These are phyloP conservation scores for Scheffersomyces titani DNA, from an alignment of 1,139 yeast species.

Conservation along the genomic window DNA sequence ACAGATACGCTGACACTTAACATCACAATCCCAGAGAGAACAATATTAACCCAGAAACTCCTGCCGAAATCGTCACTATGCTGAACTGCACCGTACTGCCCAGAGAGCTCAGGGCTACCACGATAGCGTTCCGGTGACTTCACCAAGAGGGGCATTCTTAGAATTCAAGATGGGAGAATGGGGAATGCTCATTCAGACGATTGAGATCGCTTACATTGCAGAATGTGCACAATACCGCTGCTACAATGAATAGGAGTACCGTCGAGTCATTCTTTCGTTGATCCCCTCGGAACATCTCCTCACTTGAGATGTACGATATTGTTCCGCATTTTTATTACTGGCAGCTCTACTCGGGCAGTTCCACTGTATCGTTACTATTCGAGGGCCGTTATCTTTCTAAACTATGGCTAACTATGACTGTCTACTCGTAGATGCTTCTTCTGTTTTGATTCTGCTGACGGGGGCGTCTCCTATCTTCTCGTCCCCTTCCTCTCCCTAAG, in stretches of 20 bases:
- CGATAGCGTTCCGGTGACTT: neutral
- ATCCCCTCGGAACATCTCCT: neutral
- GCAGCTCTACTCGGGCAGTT: too few relatives aligned
- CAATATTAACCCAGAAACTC: neutral
- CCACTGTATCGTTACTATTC: too few relatives aligned
- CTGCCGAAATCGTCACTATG: neutral
- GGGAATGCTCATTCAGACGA: neutral
- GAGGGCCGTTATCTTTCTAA: too few relatives aligned
- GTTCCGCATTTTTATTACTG: neutral
- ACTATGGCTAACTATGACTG: too few relatives aligned
- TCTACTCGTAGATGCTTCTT: too few relatives aligned
- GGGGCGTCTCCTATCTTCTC: neutral
- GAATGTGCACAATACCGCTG: neutral
- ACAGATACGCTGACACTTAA: neutral
- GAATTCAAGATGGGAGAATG: too few relatives aligned
- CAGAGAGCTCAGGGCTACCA: neutral
- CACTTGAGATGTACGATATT: neutral
- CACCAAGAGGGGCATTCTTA: neutral
- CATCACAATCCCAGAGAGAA: neutral
- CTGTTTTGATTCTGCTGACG: too few relatives aligned
- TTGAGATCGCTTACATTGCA: neutral
- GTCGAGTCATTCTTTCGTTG: neutral
- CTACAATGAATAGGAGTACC: neutral
- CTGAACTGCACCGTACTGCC: neutral
- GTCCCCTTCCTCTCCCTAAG: neutral